phyloP scores from a whole-genome alignment of 495 filamentous ascomycete species.

The Podospora australis region DNA sequence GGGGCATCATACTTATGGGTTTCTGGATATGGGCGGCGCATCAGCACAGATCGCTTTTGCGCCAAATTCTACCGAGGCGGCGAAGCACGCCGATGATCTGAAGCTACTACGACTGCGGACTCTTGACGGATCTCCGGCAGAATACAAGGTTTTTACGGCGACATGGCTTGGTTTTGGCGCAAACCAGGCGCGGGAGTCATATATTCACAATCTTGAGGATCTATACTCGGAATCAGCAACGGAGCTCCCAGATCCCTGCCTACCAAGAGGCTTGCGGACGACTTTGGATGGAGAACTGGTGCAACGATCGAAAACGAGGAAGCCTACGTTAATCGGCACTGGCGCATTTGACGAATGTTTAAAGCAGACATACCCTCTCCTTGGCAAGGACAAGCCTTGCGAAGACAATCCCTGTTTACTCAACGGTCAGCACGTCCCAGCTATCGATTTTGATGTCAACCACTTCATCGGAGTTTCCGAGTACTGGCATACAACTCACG shows the following conservation, averaged over 20 bases:
- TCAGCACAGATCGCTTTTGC: constrained; percentile 97
- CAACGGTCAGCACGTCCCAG: constrained; percentile 82
- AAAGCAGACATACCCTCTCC: constrained; percentile 69
- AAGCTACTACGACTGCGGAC: constrained; percentile 78
- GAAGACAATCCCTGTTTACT: constrained; percentile 78
- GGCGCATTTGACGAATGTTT: constrained; percentile 84
- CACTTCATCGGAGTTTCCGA: constrained; percentile 98
- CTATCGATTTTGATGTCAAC: constrained; percentile 96
- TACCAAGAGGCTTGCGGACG: constrained; percentile 69
- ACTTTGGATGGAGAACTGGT: constrained; percentile 54
- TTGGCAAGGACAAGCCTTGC: constrained; percentile 87
- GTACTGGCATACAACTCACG: constrained; percentile 98
- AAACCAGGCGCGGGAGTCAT: constrained; percentile 79
- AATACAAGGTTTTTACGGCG: constrained; percentile 87
- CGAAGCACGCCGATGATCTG: constrained; percentile 85
- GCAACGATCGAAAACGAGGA: constrained; percentile 19
- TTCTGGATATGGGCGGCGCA: constrained; percentile 96
- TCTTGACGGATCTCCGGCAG: constrained; percentile 64
- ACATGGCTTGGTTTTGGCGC: constrained; percentile 97
- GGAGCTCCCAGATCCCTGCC: constrained; percentile 86
- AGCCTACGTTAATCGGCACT: constrained; percentile 61
- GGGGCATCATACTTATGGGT: constrained; percentile 92
- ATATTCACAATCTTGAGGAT: constrained; percentile 62
- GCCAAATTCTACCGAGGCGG: constrained; percentile 83
- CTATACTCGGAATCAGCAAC: constrained; percentile 45